A percentile compares a stretch with the other conserved stretches of the same genome.
phyloP scores from a whole-genome alignment of 225 moss, liverwort and hornwort genomes.

The Sphagnum contortum region DNA sequence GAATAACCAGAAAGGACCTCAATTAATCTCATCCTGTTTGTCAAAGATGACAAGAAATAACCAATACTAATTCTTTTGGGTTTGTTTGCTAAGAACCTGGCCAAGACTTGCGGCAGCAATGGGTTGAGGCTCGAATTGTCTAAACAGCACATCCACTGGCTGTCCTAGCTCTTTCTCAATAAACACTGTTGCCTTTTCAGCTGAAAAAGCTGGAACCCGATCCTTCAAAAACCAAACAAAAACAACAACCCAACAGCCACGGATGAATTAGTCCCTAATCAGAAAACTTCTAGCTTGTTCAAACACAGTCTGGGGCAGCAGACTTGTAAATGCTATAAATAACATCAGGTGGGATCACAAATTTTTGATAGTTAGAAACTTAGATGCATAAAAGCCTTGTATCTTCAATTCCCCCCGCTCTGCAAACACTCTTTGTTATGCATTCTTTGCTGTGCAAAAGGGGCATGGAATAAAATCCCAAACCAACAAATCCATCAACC shows the following conservation, averaged over 20 bases:
- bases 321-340: too few species aligned
- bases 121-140: conserved; percentile 78
- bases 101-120: conserved; percentile 99
- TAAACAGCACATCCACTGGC: conserved; percentile 63
- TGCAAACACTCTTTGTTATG: too few species aligned
- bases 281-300: not conserved
- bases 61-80: too few species aligned
- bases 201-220: conserved; percentile 91
- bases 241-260: not conserved
- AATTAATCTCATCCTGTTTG: too few species aligned
- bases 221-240: conserved; percentile 36
- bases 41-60: too few species aligned
- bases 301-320: too few species aligned
- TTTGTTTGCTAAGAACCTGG: conserved; percentile 34
- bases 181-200: conserved; percentile 71
- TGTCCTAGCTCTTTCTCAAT: conserved; percentile 85
- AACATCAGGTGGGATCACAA: too few species aligned
- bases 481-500: not conserved
- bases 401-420: too few species aligned
- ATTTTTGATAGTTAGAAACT: too few species aligned
- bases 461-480: not conserved
- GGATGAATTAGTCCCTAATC: not conserved
- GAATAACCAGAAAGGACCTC: not conserved
- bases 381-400: too few species aligned
- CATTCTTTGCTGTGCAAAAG: not conserved